Percentiles rank a stretch among this genome's conserved stretches.
These are phyloP conservation scores for Themeda triandra DNA, from an alignment of 176 grass and related monocot genomes.

Conservation along the genomic window DNA sequence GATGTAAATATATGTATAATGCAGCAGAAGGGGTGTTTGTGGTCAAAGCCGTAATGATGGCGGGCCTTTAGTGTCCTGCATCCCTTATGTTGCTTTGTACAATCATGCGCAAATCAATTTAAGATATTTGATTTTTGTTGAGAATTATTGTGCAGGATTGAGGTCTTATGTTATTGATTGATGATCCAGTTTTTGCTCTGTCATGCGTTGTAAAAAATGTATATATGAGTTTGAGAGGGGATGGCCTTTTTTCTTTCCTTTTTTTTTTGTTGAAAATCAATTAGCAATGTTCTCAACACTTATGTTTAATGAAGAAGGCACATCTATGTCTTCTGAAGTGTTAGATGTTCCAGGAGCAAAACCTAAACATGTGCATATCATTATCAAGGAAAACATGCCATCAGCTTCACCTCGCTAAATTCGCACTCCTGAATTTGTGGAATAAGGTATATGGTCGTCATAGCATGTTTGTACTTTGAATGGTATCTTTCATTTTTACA, in stretches of 20 bases:
- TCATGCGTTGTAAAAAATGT: not conserved
- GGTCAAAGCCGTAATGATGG: constrained; percentile 51
- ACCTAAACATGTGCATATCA: not conserved
- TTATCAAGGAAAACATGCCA: not conserved
- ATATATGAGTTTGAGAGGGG: not conserved
- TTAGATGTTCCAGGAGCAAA: not conserved
- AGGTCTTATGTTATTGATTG: not conserved
- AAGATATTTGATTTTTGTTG: constrained; percentile 24
- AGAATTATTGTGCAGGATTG: not conserved
- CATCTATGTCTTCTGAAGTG: no score
- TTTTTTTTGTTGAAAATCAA: not conserved
- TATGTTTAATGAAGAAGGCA: not conserved
- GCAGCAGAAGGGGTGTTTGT: constrained; percentile 24
- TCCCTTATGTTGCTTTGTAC: constrained; percentile 26
- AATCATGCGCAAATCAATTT: constrained; percentile 19
- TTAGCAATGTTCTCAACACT: not conserved
- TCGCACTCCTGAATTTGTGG: not conserved
- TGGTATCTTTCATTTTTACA: not conserved
- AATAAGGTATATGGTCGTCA: not conserved
- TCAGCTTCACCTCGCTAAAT: not conserved
- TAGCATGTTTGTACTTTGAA: not conserved
- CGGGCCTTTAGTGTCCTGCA: constrained; percentile 29
- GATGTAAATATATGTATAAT: constrained; percentile 53
- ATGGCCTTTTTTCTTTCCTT: not conserved
- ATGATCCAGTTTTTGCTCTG: not conserved